These are phyloP conservation scores for Torulaspora indica DNA, from an alignment of 805 yeast species.

Conservation along the genomic window DNA sequence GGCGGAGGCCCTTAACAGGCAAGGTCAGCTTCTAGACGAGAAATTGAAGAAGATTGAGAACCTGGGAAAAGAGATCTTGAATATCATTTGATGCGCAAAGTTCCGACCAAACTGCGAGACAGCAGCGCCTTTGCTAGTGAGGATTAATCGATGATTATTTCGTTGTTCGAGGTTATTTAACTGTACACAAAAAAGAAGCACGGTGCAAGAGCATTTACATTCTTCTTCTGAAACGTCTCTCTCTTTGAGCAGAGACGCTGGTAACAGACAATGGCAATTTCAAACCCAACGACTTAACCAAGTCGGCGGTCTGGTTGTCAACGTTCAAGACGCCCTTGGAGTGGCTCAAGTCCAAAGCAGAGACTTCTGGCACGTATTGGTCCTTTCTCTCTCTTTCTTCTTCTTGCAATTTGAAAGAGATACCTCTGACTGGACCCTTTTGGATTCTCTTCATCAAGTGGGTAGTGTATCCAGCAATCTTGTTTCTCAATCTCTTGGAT, in stretches of 20 bases:
- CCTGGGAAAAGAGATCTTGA: conserved; percentile 41
- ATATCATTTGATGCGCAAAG: conserved; percentile 27
- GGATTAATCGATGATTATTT: conserved; percentile 14
- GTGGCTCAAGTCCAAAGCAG: conserved; percentile 97
- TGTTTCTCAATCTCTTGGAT: conserved; percentile 99
- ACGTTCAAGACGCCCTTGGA: conserved; percentile 94
- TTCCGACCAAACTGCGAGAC: too few species aligned
- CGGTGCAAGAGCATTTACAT: conserved; percentile 42
- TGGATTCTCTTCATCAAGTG: conserved; percentile 99
- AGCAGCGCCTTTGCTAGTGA: too few species aligned
- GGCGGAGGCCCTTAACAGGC: conserved; percentile 33
- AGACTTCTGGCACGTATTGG: conserved; percentile 99
- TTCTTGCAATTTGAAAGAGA: conserved; percentile 99
- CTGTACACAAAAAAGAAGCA: conserved; percentile 23
- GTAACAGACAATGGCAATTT: conserved; percentile 80
- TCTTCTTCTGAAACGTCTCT: conserved; percentile 91
- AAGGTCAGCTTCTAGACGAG: conserved; percentile 34
- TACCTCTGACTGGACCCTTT: conserved; percentile 99
- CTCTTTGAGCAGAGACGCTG: conserved; percentile 84
- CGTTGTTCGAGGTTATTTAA: conserved; percentile 21
- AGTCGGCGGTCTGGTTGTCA: conserved; percentile 93
- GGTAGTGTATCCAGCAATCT: conserved; percentile 99
- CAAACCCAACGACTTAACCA: conserved; percentile 92
- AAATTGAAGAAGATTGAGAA: conserved; percentile 38
- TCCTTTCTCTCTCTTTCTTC: conserved; percentile 99